phyloP scores from a whole-genome alignment of 305 asterid genomes.

The Fraxinus velutina region DNA sequence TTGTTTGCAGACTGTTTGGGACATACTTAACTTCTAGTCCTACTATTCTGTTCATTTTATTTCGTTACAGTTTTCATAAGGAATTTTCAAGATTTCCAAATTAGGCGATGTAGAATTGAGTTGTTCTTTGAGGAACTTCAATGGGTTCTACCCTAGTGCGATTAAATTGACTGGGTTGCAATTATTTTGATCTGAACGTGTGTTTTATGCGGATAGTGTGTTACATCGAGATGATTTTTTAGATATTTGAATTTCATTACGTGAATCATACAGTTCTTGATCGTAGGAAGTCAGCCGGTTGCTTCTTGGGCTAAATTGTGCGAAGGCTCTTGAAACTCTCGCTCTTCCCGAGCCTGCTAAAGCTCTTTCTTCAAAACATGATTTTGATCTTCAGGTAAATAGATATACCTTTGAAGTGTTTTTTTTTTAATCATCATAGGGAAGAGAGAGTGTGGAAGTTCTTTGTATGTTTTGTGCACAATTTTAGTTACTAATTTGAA shows the following conservation, averaged over 20 bases:
- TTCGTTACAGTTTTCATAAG: background rate
- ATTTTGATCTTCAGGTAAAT: slow-evolving; percentile 82
- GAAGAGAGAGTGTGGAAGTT: background rate
- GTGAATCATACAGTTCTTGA: background rate
- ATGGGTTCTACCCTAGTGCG: background rate
- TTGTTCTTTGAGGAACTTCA: background rate
- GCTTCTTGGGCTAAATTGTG: slow-evolving; percentile 78
- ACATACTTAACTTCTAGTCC: background rate
- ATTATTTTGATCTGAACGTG: background rate
- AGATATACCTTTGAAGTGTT: background rate
- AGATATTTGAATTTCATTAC: background rate
- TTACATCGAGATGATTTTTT: background rate
- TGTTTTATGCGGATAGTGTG: background rate
- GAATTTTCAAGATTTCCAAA: background rate
- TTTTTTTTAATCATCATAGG: background rate
- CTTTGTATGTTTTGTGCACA: background rate
- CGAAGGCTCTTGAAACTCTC: slow-evolving; percentile 47
- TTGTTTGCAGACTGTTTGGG: background rate
- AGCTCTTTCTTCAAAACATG: slow-evolving; percentile 54
- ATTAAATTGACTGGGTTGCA: background rate
- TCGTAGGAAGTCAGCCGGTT: slow-evolving; percentile 73
- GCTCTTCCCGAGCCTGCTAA: slow-evolving; percentile 48
- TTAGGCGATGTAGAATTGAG: background rate
- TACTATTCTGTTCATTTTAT: background rate
- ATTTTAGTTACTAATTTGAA: background rate